Evolutionary conservation across 2,329 filamentous ascomycete genomes (phyloP), one percentile per base, ranked within the genome.

Genomic region (Arthrobotrys sphaeroides): DNA sequence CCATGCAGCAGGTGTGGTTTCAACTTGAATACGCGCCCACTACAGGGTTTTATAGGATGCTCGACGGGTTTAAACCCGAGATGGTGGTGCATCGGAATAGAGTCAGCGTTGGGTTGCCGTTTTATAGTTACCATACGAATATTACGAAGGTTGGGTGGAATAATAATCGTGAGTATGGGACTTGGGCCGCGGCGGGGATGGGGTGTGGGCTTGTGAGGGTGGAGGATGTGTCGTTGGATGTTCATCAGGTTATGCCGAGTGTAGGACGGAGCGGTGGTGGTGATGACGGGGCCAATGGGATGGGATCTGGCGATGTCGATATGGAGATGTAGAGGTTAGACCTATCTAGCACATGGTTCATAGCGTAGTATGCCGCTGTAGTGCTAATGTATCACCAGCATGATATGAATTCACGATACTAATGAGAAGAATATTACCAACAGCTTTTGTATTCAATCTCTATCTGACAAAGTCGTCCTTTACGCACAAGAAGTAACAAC

Each of bases 141-240:
- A 80, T 86, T 4, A 84, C 84, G 16, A 80, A 82, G 6, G 78
- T 86, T 47, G 81, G 83, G 12, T 87, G 85, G 85, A 87, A 87
- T 78, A 84, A 84, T n/a, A 87, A 86, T 78, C 28, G 84, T 20
- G 82, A 81, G 43, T 84, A 80, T 69, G 85, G 83, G 5, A 84
- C 84, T 0, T 87, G 85, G 85, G 85, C 85, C 5, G 84, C 84
- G 3, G 85, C 85, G 16, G 85, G 84, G 1, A 83, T 84, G 80
- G 84, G 82, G 1, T 83, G 82, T 80, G 85, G 85, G 7, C 77
- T 86, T 68, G 68, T 86, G 38, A 83, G 85, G 60, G 83, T 86
- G 0, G 85, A 86, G 78, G 85, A 87, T 80, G 68, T 87, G 24
- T 78, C 79, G 12, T 53, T 77, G 40, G 72, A 75, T 60, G 64